Percentiles rank a stretch among this genome's conserved stretches.
Conservation (phyloP, 805 yeast genomes). For the Candida incommunis region DNA sequence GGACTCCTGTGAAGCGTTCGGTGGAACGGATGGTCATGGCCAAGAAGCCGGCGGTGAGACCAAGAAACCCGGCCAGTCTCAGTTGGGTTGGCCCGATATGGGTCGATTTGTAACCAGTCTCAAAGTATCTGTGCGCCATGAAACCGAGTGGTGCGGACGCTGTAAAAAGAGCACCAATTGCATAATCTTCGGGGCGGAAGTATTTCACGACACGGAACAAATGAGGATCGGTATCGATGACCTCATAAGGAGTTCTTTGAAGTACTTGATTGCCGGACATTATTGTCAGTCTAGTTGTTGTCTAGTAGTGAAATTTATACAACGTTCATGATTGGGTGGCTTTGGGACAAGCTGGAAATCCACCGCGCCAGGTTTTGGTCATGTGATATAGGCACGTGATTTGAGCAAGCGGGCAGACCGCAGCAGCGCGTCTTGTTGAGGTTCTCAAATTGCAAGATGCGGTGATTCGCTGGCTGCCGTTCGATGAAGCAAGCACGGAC, state of each 20-base stretch:
- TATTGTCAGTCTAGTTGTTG: conserved; percentile 2
- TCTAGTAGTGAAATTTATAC: not conserved
- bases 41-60: conserved; percentile 60
- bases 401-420: too few relatives aligned
- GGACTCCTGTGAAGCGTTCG: conserved; percentile 63
- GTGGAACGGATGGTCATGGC: conserved; percentile 53
- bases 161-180: conserved; percentile 32
- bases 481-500: too few relatives aligned
- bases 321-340: not conserved
- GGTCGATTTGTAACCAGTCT: conserved; percentile 33
- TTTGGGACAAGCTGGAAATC: not conserved
- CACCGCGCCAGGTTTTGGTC: too few relatives aligned
- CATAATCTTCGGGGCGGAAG: conserved; percentile 56
- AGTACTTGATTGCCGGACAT: conserved; percentile 12
- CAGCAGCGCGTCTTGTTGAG: too few relatives aligned
- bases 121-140: conserved; percentile 31
- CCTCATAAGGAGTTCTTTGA: conserved; percentile 22
- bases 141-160: conserved; percentile 36
- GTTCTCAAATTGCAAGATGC: too few relatives aligned
- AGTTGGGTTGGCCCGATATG: conserved; percentile 43
- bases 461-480: too few relatives aligned
- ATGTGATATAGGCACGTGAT: too few relatives aligned
- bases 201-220: conserved; percentile 58
- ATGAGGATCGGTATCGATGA: conserved; percentile 70
- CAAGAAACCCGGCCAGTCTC: conserved; percentile 48